A percentile compares a stretch with the other conserved stretches of the same genome.
These are phyloP conservation scores for Fusarium palustre DNA, from an alignment of 2,329 filamentous ascomycete species.

Conservation along the genomic window DNA sequence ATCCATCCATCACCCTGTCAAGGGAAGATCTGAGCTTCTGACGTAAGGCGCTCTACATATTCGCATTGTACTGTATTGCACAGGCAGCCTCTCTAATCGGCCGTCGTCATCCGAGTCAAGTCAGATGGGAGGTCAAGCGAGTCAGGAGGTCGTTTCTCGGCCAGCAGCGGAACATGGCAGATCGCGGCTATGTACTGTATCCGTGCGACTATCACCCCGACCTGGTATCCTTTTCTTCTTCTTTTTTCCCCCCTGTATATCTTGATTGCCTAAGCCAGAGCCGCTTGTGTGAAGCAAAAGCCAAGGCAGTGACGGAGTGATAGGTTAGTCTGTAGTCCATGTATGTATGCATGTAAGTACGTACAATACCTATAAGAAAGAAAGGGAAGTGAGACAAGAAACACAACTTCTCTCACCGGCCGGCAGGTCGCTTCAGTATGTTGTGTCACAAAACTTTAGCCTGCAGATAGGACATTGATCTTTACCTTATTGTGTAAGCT, in stretches of 20 bases:
- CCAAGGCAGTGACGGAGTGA: constrained; percentile 1
- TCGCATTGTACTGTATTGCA: constrained; percentile 23
- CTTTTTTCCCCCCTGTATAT: too few relatives aligned
- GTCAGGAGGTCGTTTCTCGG: constrained; percentile 45
- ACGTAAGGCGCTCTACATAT: constrained; percentile 28
- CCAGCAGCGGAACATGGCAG: constrained; percentile 30
- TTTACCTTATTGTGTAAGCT: constrained; percentile 36
- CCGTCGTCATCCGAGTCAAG: constrained; percentile 48
- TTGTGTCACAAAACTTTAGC: constrained; percentile 33
- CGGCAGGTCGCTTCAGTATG: constrained; percentile 25
- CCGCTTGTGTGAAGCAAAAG: constrained; percentile 3
- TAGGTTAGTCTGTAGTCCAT: not conserved
- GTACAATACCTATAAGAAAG: not conserved
- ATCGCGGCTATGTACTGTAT: not conserved
- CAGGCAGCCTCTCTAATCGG: constrained; percentile 23
- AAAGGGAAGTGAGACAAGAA: constrained; percentile 19
- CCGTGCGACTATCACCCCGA: not conserved
- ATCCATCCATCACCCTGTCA: constrained; percentile 15
- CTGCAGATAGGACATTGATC: constrained; percentile 29
- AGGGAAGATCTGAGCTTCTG: constrained; percentile 40
- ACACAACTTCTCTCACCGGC: constrained; percentile 25
- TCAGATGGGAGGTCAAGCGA: constrained; percentile 44
- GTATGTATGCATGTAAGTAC: not conserved
- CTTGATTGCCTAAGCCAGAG: constrained; percentile 17
- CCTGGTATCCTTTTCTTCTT: constrained; percentile 8